Percentiles rank a stretch among this genome's conserved stretches.
phyloP scores from a whole-genome alignment of 805 yeast genomes.

The Candida chauliodis region DNA sequence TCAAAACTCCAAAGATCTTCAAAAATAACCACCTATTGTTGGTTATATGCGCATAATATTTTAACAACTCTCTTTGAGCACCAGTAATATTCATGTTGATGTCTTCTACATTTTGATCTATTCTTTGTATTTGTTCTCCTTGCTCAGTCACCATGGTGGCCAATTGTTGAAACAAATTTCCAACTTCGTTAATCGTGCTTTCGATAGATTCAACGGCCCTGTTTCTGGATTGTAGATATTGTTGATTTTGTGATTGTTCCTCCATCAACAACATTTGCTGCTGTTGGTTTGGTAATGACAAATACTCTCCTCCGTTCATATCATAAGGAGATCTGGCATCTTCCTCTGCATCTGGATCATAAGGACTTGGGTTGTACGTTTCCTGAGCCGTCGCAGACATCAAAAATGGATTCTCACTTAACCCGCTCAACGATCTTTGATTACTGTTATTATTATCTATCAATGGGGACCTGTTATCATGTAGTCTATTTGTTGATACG shows the following conservation, averaged over 20 bases:
- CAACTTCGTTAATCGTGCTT: constrained; percentile 95
- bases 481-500: constrained; percentile 26
- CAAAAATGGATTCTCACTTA: constrained; percentile 37
- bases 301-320: constrained; percentile 38
- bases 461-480: constrained; percentile 27
- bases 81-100: constrained; percentile 85
- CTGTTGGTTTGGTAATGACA: constrained; percentile 81
- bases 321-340: constrained; percentile 25
- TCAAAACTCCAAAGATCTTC: constrained; percentile 82
- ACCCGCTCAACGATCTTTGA: constrained; percentile 3
- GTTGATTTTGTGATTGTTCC: constrained; percentile 63
- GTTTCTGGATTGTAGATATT: constrained; percentile 78
- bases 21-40: constrained; percentile 90
- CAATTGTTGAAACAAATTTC: constrained; percentile 87
- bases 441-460: constrained; percentile 4
- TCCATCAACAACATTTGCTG: constrained; percentile 70
- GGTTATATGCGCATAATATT: constrained; percentile 82
- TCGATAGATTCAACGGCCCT: constrained; percentile 95
- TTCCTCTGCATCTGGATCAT: constrained; percentile 26
- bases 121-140: constrained; percentile 92
- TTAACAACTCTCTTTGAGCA: constrained; percentile 89
- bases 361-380: constrained; percentile 11
- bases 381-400: constrained; percentile 5
- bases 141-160: constrained; percentile 98
- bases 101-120: constrained; percentile 93